Evolutionary conservation across 164 flowering plant genomes (phyloP), one percentile per base, ranked within the genome.

Genomic region (Magnolia changhungtana): DNA sequence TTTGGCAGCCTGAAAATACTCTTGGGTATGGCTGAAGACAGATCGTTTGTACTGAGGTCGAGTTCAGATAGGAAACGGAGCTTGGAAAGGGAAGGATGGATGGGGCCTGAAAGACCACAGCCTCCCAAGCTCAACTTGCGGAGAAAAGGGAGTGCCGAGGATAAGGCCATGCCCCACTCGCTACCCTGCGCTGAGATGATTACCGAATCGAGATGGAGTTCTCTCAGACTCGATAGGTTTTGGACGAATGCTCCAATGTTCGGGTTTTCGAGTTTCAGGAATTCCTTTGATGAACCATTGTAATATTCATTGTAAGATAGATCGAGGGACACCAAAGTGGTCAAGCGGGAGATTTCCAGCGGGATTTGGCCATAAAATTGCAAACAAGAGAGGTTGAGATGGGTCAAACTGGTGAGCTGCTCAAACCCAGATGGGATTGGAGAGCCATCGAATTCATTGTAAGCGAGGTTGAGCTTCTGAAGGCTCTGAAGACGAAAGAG

Each of bases 111-210:
- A 21, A 88, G 81, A 2, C 27, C 8, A 20, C 67, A 64, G 0
- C 1, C 24, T 2, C 2, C 5, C 21, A 64, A 7, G 23, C 23
- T 59, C 1, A 66, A 88, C 16, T 72, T 84, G 29, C 29, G 77
- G 23, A 87, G 80, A 21, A 82, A 73, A 3, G 85, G 86, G 37
- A 87, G 24, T 9, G 86, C 80, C 27, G 27, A 24, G 9, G 87
- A 82, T 21, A 89, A 23, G 23, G 78, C 80, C 69, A 72, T 29
- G 58, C 82, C 63, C 91, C 90, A 88, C 4, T 83, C 82, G 18
- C 16, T 63, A 29, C 82, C 80, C 0, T 23, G 23, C 9, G 78
- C 58, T 4, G 87, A 81, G 9, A 84, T 64, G 18, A 0, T 7
- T 64, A 64, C 18, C 7, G 0, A 19, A 1, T 64, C 67, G 21